phyloP scores from a whole-genome alignment of 2,329 filamentous ascomycete genomes.

The Botrytis fabae region DNA sequence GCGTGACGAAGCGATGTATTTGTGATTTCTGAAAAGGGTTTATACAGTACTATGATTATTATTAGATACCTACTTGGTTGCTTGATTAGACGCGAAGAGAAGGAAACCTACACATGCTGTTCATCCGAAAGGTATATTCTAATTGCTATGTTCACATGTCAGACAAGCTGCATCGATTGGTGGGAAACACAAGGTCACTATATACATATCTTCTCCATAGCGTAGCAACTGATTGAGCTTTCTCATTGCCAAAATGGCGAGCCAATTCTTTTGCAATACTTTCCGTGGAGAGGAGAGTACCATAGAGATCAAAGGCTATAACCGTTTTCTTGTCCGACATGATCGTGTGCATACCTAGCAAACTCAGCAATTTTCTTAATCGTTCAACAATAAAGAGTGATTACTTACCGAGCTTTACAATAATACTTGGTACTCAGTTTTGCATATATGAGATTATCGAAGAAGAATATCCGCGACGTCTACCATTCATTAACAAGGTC shows the following conservation, averaged over 20 bases:
- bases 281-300: constrained; percentile 70
- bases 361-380: neutral
- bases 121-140: constrained; percentile 76
- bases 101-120: constrained; percentile 64
- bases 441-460: neutral
- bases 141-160: constrained; percentile 55
- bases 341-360: constrained; percentile 21
- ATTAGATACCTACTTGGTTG: neutral
- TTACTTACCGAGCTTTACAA: neutral
- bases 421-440: neutral
- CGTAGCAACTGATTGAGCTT: constrained; percentile 56
- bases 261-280: constrained; percentile 63
- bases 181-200: neutral
- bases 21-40: constrained; percentile 64
- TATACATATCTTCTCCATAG: constrained; percentile 55
- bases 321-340: constrained; percentile 44
- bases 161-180: neutral
- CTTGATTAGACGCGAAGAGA: neutral
- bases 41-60: constrained; percentile 53
- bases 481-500: neutral
- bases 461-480: neutral
- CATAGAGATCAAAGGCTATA: constrained; percentile 75
- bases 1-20: constrained; percentile 62
- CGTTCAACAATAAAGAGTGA: neutral
- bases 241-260: constrained; percentile 56